phyloP scores from a whole-genome alignment of 306 rosid genomes.

The Alnus glutinosa region DNA sequence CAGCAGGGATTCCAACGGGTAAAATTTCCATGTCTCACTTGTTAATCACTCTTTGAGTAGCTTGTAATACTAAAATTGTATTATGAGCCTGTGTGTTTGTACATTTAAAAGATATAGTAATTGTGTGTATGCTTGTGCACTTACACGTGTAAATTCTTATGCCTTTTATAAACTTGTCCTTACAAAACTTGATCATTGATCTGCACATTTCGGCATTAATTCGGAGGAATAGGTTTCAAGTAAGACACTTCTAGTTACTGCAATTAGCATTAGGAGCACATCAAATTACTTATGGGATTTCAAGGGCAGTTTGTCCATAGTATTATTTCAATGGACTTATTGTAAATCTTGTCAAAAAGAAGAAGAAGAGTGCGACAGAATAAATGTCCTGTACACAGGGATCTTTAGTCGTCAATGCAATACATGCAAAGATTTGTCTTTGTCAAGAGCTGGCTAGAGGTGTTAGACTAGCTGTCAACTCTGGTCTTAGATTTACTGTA shows the following conservation, averaged over 20 bases:
- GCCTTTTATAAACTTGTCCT: background rate
- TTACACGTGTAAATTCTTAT: background rate
- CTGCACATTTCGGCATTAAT: background rate
- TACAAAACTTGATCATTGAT: background rate
- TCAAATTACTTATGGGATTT: background rate
- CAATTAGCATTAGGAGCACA: background rate
- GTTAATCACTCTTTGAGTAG: slow-evolving; percentile 8
- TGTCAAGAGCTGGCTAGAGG: slow-evolving; percentile 7
- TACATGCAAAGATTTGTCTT: background rate
- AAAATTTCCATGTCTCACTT: slow-evolving; percentile 17
- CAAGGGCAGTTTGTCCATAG: background rate
- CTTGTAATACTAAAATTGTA: background rate
- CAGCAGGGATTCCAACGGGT: slow-evolving; percentile 95
- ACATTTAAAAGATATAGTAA: background rate
- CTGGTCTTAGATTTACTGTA: background rate
- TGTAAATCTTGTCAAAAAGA: background rate
- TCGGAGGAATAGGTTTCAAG: background rate
- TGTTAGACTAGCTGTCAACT: slow-evolving; percentile 6
- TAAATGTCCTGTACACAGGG: background rate
- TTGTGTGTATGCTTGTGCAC: background rate
- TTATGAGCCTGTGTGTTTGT: background rate
- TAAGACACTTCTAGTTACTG: slow-evolving; percentile 1
- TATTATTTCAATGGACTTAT: background rate
- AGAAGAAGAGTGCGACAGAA: background rate
- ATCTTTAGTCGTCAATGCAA: background rate